phyloP scores from a whole-genome alignment of 2,329 filamentous ascomycete species.

The Ramularia endophylla region DNA sequence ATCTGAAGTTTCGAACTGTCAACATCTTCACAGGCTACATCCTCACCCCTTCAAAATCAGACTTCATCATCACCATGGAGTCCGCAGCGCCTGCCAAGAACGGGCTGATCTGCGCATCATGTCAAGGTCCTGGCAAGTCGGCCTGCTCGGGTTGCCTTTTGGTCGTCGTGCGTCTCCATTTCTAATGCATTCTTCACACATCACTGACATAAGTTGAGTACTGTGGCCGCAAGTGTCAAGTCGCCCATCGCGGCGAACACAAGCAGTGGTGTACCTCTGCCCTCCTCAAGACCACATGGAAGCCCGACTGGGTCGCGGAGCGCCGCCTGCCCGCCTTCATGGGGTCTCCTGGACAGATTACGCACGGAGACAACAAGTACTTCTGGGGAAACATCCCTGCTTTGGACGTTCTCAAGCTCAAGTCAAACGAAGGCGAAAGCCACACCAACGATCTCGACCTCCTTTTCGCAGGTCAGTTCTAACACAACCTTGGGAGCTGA shows the following conservation, averaged over 20 bases:
- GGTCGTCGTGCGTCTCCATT: constrained; percentile 5
- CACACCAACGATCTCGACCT: constrained; percentile 16
- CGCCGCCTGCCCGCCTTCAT: constrained; percentile 23
- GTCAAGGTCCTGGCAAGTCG: not conserved
- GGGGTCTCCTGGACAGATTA: not conserved
- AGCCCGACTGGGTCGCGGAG: constrained; percentile 28
- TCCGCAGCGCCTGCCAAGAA: too few relatives aligned
- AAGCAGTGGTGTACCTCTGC: constrained; percentile 28
- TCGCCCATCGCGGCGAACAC: constrained; percentile 27
- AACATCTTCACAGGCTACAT: too few relatives aligned
- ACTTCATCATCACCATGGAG: too few relatives aligned
- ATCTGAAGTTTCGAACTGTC: too few relatives aligned
- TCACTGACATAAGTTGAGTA: constrained; percentile 24
- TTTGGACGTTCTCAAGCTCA: constrained; percentile 33
- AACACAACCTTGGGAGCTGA: constrained; percentile 16
- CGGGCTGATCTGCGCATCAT: constrained; percentile 5
- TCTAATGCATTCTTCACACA: not conserved
- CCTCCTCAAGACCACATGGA: constrained; percentile 26
- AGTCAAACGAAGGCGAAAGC: constrained; percentile 26
- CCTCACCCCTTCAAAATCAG: too few relatives aligned
- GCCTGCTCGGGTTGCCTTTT: constrained; percentile 8
- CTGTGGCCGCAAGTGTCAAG: constrained; percentile 31
- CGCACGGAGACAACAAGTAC: constrained; percentile 27
- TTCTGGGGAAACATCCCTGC: constrained; percentile 42
- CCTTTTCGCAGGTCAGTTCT: constrained; percentile 32